These are phyloP conservation scores for Begonia peltatifolia DNA, from an alignment of 306 rosid species.

Conservation along the genomic window DNA sequence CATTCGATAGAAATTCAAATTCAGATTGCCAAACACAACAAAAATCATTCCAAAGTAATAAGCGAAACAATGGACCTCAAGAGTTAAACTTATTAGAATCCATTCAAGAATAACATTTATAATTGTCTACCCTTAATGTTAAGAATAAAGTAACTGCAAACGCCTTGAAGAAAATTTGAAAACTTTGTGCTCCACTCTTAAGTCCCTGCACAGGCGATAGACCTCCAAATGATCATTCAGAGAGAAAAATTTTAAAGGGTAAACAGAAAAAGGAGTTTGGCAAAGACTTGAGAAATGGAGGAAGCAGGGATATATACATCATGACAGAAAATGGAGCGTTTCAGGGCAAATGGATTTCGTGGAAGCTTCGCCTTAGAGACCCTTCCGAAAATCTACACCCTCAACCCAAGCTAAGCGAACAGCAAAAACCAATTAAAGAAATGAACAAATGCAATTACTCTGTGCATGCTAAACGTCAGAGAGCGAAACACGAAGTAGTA, in stretches of 20 bases:
- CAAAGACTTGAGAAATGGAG: neutral
- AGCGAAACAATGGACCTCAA: neutral
- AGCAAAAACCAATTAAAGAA: neutral
- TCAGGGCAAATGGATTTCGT: slow-evolving; percentile 31
- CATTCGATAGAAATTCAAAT: slow-evolving; percentile 6
- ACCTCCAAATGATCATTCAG: slow-evolving; percentile 4
- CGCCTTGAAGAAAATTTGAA: slow-evolving; percentile 37
- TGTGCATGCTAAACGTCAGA: neutral
- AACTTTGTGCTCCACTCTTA: slow-evolving; percentile 30
- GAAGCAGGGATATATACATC: slow-evolving; percentile 26
- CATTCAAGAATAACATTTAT: neutral
- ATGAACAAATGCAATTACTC: neutral
- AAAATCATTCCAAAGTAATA: neutral
- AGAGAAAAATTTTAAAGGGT: neutral
- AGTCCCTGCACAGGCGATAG: slow-evolving; percentile 28
- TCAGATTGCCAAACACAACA: neutral
- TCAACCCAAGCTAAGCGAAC: neutral
- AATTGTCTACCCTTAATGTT: no score
- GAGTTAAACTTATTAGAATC: neutral
- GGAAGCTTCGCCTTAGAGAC: slow-evolving; percentile 53
- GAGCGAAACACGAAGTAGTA: neutral
- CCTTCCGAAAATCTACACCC: neutral
- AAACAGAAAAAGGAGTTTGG: neutral
- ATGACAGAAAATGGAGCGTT: slow-evolving; percentile 26
- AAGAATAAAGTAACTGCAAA: slow-evolving; percentile 5